Conservation (phyloP, 345 rosid species). For the Arabis hirsuta region DNA sequence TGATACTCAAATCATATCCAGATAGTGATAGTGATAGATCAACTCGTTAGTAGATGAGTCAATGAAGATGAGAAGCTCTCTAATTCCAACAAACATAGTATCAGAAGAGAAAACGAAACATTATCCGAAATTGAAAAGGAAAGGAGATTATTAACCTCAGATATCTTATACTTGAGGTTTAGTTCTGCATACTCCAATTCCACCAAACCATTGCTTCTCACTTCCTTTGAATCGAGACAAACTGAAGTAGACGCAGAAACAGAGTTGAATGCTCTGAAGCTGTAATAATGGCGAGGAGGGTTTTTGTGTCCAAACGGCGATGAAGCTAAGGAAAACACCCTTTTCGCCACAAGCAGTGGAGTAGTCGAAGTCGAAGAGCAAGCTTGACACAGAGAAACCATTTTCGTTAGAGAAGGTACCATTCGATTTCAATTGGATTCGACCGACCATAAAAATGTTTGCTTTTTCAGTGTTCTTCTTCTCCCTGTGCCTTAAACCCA, state of each 20-base stretch:
- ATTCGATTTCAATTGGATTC: conserved; percentile 22
- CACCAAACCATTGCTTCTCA: conserved; percentile 66
- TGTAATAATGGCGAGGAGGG: conserved; percentile 30
- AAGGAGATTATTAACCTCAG: conserved; percentile 50
- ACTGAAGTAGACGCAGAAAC: conserved; percentile 34
- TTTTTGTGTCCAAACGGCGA: conserved; percentile 30
- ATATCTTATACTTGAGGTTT: conserved; percentile 60
- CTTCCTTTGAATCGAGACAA: conserved; percentile 40
- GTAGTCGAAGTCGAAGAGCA: conserved; percentile 38
- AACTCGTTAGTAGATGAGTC: conserved; percentile 4
- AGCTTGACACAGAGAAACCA: conserved; percentile 41
- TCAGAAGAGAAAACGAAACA: too few species aligned
- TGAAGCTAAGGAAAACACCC: conserved; percentile 31
- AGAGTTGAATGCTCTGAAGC: conserved; percentile 25
- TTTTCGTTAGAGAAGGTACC: conserved; percentile 17
- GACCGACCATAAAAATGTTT: background rate
- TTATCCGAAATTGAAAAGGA: background rate
- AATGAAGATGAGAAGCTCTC: background rate
- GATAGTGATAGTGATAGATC: background rate
- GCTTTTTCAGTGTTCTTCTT: background rate
- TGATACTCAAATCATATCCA: conserved; percentile 3
- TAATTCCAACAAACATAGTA: too few species aligned
- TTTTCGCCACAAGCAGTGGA: conserved; percentile 44
- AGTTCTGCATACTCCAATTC: conserved; percentile 82
- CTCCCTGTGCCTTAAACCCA: conserved; percentile 7